Base-by-base conservation (phyloP, 768 basidiomycete species). In the Hygrophoropsis aurantiaca region DNA sequence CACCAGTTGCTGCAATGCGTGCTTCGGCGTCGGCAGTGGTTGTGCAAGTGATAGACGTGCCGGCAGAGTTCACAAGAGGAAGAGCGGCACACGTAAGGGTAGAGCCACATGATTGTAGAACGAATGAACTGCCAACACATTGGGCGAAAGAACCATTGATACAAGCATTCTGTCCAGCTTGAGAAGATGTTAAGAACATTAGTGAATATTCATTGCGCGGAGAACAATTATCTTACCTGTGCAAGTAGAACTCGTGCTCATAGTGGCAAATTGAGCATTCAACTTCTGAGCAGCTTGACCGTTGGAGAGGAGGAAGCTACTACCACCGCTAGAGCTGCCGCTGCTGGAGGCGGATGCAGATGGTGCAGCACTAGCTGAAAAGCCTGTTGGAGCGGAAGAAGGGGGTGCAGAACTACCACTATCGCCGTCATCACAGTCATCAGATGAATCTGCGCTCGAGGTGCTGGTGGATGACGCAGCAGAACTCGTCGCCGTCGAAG, bases 41-140 rank as follows among this genome's bases (percentile, higher is more conserved):
- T 13, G 70, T 72, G 63, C 80, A 82, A 11, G 75, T 67, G 50
- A 81, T 66, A 5, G 73, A 75, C 11, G 79, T 80, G 34, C 80
- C 81, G 10, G 71, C 46, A 24, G 62, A 68, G 64, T 80, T 79
- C 46, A 81, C 79, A 20, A 82, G 70, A 20, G 80, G 80, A 39
- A 81, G 72, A 4, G 78, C 79, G 24, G 69, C 69, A 42, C 80
- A 81, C 4, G 61, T 65, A 24, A 64, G 51, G 6, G 59, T 54
- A 3, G 43, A 54, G 1, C 55, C 61, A 45, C 71, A 73, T 13
- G 56, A 60, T 64, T 20, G 48, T n/a, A 52, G 37, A 34, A 65
- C 64, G 42, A 64, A 72, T 40, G 61, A 55, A 48, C 77, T 77
- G 37, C 57, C 59, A 3, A 77, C 78, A 57, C 82, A 84, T 48